Base-by-base conservation (phyloP, 306 rosid species). In the Acacia acuminata region DNA sequence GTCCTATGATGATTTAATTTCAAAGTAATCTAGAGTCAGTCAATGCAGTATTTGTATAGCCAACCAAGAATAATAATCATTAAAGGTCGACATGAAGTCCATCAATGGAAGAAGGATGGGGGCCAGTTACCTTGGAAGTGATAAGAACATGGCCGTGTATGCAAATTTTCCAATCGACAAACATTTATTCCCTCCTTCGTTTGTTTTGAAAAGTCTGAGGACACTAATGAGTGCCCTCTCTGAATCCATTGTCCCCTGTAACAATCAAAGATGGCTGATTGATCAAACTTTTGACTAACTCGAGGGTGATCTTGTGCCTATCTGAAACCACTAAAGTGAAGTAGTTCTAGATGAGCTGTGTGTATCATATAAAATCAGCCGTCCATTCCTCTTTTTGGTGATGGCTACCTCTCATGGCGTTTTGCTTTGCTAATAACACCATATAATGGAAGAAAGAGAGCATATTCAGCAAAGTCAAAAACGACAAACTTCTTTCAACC, bases 271-370 rank as follows among this genome's bases (percentile, higher is more conserved):
- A 65, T 15, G 78, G 83, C 34, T 27, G 13, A 47, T 77, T 24
- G 55, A 83, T 85, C 69, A 77, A 88, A 88, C 40, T 12, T 81
- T 88, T 81, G 89, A 88, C 89, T 7, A 58, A 42, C 7, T 69
- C 15, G 91, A 90, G 80, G 86, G 82, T 78, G 88, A 90, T 82
- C 34, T 79, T 10, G 86, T 77, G 85, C 80, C 79, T 82, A 88
- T 88, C 91, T 81, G 79, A 85, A 88, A 85, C 84, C 89, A 80
- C 84, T 78, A 40, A 75, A 64, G 71, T 58, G 74, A 40, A 38
- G 30, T 85, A 15, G 55, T 45, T 53, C 71, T 8, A 45, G 66
- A 45, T 53, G 51, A 64, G 58, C 76, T 48, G 64, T 58, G n/a
- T 73, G 69, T 83, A 77, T 84, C 81, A 42, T 32, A 73, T 45